Conservation (phyloP, 1,284 basidiomycete genomes). For the Boletus semigastroideus region DNA sequence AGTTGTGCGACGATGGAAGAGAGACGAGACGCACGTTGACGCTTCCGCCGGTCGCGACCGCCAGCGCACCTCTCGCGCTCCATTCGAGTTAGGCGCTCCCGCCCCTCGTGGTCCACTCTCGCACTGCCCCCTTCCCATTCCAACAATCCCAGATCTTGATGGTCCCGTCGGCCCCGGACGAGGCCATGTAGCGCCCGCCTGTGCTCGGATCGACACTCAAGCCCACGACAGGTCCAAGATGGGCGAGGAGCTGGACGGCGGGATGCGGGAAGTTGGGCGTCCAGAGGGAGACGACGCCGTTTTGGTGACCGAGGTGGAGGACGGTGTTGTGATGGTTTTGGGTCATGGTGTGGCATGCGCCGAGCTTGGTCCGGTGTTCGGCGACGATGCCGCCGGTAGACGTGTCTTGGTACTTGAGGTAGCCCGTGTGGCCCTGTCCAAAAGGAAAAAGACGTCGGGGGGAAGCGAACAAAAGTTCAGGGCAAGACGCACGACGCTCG, state of each 20-base stretch:
- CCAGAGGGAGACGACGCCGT: constrained; percentile 92
- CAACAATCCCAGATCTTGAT: constrained; percentile 97
- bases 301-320: constrained; percentile 91
- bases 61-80: constrained; percentile 83
- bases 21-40: constrained; percentile 65
- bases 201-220: constrained; percentile 83
- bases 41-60: constrained; percentile 76
- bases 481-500: constrained; percentile 63
- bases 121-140: constrained; percentile 88
- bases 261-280: constrained; percentile 92
- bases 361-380: constrained; percentile 90
- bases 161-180: constrained; percentile 82
- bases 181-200: constrained; percentile 89
- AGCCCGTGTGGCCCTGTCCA: constrained; percentile 79
- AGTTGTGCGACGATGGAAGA: background rate
- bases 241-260: constrained; percentile 89
- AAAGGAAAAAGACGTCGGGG: background rate
- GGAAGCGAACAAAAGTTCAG: background rate
- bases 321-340: constrained; percentile 94
- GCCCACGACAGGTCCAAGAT: constrained; percentile 84
- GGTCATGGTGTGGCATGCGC: constrained; percentile 83
- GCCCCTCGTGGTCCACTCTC: constrained; percentile 77
- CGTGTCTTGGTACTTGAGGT: constrained; percentile 96
- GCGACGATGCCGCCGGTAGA: constrained; percentile 89
- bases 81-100: constrained; percentile 66